Base-by-base conservation (phyloP, 2,329 filamentous ascomycete species). In the Colletotrichum sp. region DNA sequence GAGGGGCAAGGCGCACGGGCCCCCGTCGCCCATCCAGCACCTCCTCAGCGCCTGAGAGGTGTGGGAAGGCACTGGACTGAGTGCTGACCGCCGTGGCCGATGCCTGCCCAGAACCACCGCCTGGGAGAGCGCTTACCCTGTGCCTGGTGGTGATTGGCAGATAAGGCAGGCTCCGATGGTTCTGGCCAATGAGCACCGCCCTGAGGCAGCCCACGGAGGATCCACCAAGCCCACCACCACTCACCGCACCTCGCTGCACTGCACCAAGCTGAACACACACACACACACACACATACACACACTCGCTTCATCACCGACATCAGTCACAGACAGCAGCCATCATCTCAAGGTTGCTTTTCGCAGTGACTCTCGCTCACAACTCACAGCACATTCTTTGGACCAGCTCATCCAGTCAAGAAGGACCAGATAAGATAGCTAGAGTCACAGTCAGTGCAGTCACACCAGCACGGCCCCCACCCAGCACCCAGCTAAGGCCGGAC, bases 401-500 rank as follows among this genome's bases (percentile, higher is more conserved):
- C 4, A 18, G 57, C 18, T 43, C 71, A 48, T 6, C 43, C 26
- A 69, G 71, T 72, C 55, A 26, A 48, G 13, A 3, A 57, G 12
- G 8, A 48, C 43, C n/a, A 66, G 43, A 48, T 48, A 48, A 48
- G 43, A 48, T 48, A 48, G 43, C 43, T 4, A 21, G 55, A 26
- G 16, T 36, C 32, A 66, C 15, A 38, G 18, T 24, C 36, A 1
- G 57, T 34, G 34, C 30, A 68, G 69, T 64, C 73, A 75, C 61
- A 28, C 64, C 43, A 68, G 73, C 73, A 65, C 70, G 64, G 55
- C 30, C 57, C 58, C 36, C 24, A 32, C 30, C 58, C 58, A 61
- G 32, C 38, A 48, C 57, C 69, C 43, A 75, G 70, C 60, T 68
- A 64, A 68, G 73, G 73, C 36, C 36, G 36, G 36, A 69, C 72